Base-by-base conservation (phyloP, 2,329 filamentous ascomycete species). In the Colletotrichum tofieldiae region DNA sequence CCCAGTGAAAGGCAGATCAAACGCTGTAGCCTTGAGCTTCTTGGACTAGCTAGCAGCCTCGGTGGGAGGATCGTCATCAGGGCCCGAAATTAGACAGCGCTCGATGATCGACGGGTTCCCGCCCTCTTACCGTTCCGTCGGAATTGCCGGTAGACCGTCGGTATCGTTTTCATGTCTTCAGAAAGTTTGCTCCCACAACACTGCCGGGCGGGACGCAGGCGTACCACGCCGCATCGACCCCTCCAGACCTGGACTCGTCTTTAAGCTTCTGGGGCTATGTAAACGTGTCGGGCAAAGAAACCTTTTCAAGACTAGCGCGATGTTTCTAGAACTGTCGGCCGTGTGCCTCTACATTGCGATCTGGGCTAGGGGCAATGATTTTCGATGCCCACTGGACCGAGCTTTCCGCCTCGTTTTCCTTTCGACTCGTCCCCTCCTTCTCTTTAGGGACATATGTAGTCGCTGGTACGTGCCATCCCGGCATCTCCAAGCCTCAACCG, bases 51-150 rank as follows among this genome's bases (percentile, higher is more conserved):
- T 4, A n/a, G 35, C 26, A 35, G 43, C 20, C 11, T 23, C 23
- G 66, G 12, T 26, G 18, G 51, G 32, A 43, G 47, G 43, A 62
- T 45, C 2, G 43, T 1, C n/a, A 2, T 16, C 35, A 43, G 68
- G 58, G 35, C 43, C 16, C 41, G 47, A 41, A 43, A 54, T 37
- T 54, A 39, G 55, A 71, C 47, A 55, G 39, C 32, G 29, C 63
- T 32, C 51, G 29, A 68, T 68, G 68, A 71, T 71, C 65, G 58
- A 52, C 65, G 51, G 49, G 26, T 68, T 63, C 56, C 68, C 65
- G 65, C 14, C 35, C 23, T 23, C 14, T 11, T 51, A 62, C 56
- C 68, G 29, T 14, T 23, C 56, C 51, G 37, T 23, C 51, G 68
- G 68, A 41, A 58, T 52, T 49, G 65, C 43, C 64, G 63, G 62